Evolutionary conservation across 2,329 filamentous ascomycete species (phyloP).

Genomic region (Trichoderma polysporum): DNA sequence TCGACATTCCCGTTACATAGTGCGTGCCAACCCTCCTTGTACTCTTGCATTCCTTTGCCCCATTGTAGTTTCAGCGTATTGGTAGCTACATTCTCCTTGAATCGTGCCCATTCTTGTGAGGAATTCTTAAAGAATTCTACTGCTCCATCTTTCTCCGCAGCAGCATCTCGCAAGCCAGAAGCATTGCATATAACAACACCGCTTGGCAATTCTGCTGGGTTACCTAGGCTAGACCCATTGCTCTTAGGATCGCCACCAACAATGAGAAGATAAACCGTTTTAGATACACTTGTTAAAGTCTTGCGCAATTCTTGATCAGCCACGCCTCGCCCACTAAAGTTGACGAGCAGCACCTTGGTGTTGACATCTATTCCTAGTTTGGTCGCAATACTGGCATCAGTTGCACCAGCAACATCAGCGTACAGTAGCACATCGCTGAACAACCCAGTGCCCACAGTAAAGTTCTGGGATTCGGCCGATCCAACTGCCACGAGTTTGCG

Average conservation of each 20-base stretch:
- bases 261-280: background rate
- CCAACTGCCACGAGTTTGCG: background rate
- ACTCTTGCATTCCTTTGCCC: conserved; percentile 7
- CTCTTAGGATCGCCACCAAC: conserved; percentile 5
- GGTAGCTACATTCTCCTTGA: background rate
- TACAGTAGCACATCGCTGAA: conserved; percentile 1
- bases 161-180: background rate
- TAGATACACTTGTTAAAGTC: background rate
- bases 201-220: background rate
- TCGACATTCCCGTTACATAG: background rate
- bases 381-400: background rate
- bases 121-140: background rate
- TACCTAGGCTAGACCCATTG: background rate
- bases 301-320: background rate
- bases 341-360: background rate
- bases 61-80: background rate
- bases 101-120: background rate
- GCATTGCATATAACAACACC: background rate
- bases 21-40: background rate
- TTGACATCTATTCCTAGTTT: background rate
- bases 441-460: background rate
- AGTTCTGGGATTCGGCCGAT: background rate
- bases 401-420: background rate
- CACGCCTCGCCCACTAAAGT: background rate
- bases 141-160: background rate